Evolutionary conservation across 225 moss, liverwort and hornwort species (phyloP).

Genomic region (Asterella californica): DNA sequence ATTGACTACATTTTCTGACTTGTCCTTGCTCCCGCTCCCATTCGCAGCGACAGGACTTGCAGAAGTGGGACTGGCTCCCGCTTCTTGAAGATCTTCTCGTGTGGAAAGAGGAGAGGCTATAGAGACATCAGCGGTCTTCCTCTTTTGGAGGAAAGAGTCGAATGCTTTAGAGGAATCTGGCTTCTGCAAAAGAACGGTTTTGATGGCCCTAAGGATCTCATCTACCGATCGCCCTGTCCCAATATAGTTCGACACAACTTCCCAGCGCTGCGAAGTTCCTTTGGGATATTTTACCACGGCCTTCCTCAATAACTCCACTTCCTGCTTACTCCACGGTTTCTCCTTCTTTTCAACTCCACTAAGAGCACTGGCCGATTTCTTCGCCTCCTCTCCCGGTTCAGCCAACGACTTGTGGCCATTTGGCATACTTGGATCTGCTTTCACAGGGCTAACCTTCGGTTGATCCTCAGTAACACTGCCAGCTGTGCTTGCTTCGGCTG

Average conservation of each 20-base stretch:
- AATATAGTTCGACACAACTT: conserved; percentile 77
- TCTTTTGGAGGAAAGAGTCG: conserved; percentile 81
- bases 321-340: conserved; percentile 82
- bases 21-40: conserved; percentile 35
- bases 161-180: conserved; percentile 88
- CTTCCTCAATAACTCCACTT: conserved; percentile 79
- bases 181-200: conserved; percentile 75
- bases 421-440: conserved; percentile 6
- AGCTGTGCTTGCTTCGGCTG: not conserved
- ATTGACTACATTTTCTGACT: conserved; percentile 24
- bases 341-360: conserved; percentile 61
- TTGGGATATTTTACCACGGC: conserved; percentile 81
- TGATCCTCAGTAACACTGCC: not conserved
- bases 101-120: conserved; percentile 86
- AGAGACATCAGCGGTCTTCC: conserved; percentile 49
- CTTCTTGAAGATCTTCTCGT: conserved; percentile 45
- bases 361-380: conserved; percentile 30
- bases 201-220: conserved; percentile 76
- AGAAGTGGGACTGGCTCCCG: conserved; percentile 13
- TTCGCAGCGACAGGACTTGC: conserved; percentile 25
- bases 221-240: conserved; percentile 83
- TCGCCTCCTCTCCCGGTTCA: conserved; percentile 36
- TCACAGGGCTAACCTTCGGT: conserved; percentile 2
- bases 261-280: conserved; percentile 97
- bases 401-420: conserved; percentile 25